Base-by-base conservation (phyloP, 768 basidiomycete genomes). In the Dendrothele bispora region DNA sequence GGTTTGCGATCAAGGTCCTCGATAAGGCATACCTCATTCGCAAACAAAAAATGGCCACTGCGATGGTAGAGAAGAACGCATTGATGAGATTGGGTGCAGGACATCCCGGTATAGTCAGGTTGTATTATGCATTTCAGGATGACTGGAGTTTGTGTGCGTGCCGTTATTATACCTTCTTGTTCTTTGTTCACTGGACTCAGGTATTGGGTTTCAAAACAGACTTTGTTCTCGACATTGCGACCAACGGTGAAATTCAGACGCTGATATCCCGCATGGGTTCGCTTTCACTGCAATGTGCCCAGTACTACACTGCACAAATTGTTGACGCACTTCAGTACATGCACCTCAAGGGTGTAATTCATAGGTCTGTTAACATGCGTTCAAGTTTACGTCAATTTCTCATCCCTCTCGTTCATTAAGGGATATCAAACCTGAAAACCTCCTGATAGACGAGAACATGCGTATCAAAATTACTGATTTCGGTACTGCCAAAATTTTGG, bases 391-490 rank as follows among this genome's bases (percentile, higher is more conserved):
- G 27, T 41, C 49, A 34, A 46, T 46, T 50, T 43, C 49, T 36
- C 2, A 37, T 37, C 39, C 17, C 36, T 35, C 32, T 25, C 12
- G 27, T 50, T 40, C n/a, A n/a, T n/a, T 12, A 63, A 84, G 84
- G 47, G 88, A 91, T 61, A 74, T 91, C 26, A 90, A 91, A 62
- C 88, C 88, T 8, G 88, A 89, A 66, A 98, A 98, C 62, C 74
- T 98, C 25, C 75, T 99, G 7, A 75, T 99, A n/a, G 93, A 95
- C 56, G 79, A 79, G 28, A 78, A 84, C 14, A 89, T 86, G 68
- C 83, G 92, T 45, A 82, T 97, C 61, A 95, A 93, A 65, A 80
- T 99, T n/a, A 91, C 93, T 14, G 97, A 99, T 64, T 98, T 98
- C 66, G 97, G 97, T 5, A 95, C 92, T 4, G 92, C 92, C 17